A percentile compares a stretch with the other conserved stretches of the same genome.
Conservation (phyloP, 257 asterid species). For the Nicotiana tomentosiformis region DNA sequence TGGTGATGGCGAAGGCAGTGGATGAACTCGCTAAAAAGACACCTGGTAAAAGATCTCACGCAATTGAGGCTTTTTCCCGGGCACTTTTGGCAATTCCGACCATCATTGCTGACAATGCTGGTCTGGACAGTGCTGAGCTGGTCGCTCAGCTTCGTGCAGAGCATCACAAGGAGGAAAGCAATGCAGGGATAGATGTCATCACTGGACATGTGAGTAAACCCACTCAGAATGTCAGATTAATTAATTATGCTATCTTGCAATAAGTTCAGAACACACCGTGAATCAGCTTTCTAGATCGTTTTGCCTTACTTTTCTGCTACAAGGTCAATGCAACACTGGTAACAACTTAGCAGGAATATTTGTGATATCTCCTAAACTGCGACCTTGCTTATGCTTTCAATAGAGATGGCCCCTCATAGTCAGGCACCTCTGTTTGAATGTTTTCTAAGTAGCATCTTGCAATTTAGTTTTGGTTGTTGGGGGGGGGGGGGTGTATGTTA, state of each 20-base stretch:
- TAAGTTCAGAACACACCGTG: background rate
- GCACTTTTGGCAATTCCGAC: constrained; percentile 86
- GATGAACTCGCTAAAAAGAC: constrained; percentile 87
- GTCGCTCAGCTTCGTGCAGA: constrained; percentile 89
- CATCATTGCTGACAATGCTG: constrained; percentile 88
- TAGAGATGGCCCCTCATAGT: background rate
- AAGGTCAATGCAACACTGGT: background rate
- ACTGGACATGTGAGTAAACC: constrained; percentile 69
- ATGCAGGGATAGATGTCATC: constrained; percentile 81
- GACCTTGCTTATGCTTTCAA: background rate
- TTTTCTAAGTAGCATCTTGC: background rate
- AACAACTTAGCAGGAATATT: background rate
- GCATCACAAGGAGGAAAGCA: constrained; percentile 73
- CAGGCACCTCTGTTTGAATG: background rate
- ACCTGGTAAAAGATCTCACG: constrained; percentile 83
- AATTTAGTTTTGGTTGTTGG: background rate
- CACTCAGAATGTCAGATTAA: background rate
- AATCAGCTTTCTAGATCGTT: background rate
- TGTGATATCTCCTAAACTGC: background rate
- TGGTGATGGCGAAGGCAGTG: constrained; percentile 92
- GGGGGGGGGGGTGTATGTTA: too few relatives aligned
- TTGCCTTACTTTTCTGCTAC: background rate
- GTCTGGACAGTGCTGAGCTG: constrained; percentile 82
- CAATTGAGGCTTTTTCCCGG: constrained; percentile 86
- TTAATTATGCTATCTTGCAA: background rate